Conservation (phyloP, 805 yeast genomes). For the Sugiyamaella chiloensis region DNA sequence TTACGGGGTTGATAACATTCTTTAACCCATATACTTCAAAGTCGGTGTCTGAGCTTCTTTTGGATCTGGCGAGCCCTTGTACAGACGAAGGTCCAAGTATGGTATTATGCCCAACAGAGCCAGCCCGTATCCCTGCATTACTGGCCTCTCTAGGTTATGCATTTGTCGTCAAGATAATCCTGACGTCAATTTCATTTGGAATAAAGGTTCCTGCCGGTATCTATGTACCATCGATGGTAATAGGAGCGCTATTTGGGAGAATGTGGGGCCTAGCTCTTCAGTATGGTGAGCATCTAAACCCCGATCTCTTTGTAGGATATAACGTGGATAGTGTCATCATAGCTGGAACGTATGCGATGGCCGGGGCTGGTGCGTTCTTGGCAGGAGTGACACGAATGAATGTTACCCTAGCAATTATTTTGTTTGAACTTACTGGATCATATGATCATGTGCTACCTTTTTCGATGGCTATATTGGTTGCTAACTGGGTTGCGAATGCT, state of each 20-base stretch:
- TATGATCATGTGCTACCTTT: conserved; percentile 57
- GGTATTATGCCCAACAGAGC: conserved; percentile 30
- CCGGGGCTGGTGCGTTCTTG: conserved; percentile 94
- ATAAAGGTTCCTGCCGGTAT: conserved; percentile 58
- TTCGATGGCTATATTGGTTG: conserved; percentile 52
- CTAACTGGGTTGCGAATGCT: conserved; percentile 54
- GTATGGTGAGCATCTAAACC: conserved; percentile 34
- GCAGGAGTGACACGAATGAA: conserved; percentile 94
- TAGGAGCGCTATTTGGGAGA: conserved; percentile 59
- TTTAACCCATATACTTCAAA: conserved; percentile 49
- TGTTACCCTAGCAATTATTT: conserved; percentile 86
- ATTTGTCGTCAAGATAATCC: conserved; percentile 41
- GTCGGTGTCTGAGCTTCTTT: conserved; percentile 48
- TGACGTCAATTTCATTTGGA: conserved; percentile 56
- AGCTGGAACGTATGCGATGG: conserved; percentile 91
- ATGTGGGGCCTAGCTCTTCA: conserved; percentile 45
- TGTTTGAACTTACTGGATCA: conserved; percentile 68
- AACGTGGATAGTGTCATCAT: conserved; percentile 42
- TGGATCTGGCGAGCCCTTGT: conserved; percentile 52
- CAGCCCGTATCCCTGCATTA: conserved; percentile 33
- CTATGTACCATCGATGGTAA: conserved; percentile 62
- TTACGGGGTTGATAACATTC: conserved; percentile 48
- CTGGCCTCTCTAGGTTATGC: conserved; percentile 40
- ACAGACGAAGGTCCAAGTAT: conserved; percentile 13
- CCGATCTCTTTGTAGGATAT: conserved; percentile 17